Evolutionary conservation across 768 basidiomycete genomes (phyloP), one percentile per base, ranked within the genome.

Genomic region (Podaxis sp.): DNA sequence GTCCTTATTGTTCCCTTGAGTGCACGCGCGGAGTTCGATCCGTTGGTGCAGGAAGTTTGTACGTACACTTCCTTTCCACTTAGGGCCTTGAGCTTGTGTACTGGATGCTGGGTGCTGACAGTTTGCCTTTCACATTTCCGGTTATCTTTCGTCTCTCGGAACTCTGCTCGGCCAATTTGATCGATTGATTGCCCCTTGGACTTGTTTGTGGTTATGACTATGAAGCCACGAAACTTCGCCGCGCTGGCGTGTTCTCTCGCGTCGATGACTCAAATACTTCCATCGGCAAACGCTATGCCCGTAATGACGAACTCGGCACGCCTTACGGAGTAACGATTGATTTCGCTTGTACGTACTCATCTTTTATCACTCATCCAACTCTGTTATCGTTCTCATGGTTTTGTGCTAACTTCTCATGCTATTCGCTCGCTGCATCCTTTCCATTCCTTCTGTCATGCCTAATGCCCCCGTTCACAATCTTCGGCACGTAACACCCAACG

Each of bases 221-320:
- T 67, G 41, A 61, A 97, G 96, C 96, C 53, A 80, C 85, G 37
- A 93, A 95, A 73, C 80, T 99, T 71, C 90, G 97, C 67, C 84
- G 84, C 71, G 90, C 89, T 7, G 96, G 97, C 64, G 84, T 99
- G 58, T 93, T 95, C 72, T 89, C 93, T 53, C 86, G 95, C 56
- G 96, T 99, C 2, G 97, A 99, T 73, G 96, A 99, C 73, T 99
- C 96, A 24, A 92, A 90, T 68, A 88, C 91, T 37, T 90, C 93
- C 7, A 99, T 99, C 71, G 97, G 97, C 46, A 96, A 93, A 78
- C 94, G 96, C 13, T 99, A 99, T 77, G 88, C 97, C 12, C 87
- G 97, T 63, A 99, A 99, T 76, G 97, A 99, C 76, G 97, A 99
- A 77, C 84, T 99, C 50, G 97, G 97, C 66, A 99, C 97, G 33